Conservation (phyloP, 192 early-diverging fungal genomes). For the Coemansia sp. region DNA sequence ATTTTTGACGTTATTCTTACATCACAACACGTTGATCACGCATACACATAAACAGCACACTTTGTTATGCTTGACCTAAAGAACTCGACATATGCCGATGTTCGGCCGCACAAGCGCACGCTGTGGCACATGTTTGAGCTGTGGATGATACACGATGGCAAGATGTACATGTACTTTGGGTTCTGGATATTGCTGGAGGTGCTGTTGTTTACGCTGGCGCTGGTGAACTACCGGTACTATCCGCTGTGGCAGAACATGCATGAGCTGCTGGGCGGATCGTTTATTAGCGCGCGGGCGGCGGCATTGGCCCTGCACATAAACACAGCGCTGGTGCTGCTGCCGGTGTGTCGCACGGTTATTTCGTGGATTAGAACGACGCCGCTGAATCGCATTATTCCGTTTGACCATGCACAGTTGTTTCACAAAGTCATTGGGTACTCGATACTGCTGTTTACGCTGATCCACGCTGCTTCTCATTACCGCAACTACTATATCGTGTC, state of each 20-base stretch:
- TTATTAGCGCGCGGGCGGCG: conserved; percentile 61
- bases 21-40: neutral
- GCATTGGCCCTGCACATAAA: conserved; percentile 75
- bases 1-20: neutral
- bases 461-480: conserved; percentile 75
- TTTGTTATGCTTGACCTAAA: conserved; percentile 42
- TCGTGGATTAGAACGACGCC: conserved; percentile 74
- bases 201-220: conserved; percentile 58
- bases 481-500: conserved; percentile 63
- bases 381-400: conserved; percentile 74
- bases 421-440: conserved; percentile 79
- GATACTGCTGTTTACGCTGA: conserved; percentile 72
- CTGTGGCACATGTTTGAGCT: conserved; percentile 48
- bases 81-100: conserved; percentile 42
- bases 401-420: conserved; percentile 81
- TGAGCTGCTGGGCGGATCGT: conserved; percentile 55
- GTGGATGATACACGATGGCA: conserved; percentile 55
- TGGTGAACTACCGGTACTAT: conserved; percentile 63
- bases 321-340: conserved; percentile 75
- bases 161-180: conserved; percentile 56
- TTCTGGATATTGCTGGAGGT: conserved; percentile 65
- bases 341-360: conserved; percentile 79
- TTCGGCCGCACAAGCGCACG: conserved; percentile 35
- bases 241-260: conserved; percentile 58
- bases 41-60: neutral